Evolutionary conservation across 2,329 filamentous ascomycete species (phyloP).

Genomic region (Alternaria rosae): DNA sequence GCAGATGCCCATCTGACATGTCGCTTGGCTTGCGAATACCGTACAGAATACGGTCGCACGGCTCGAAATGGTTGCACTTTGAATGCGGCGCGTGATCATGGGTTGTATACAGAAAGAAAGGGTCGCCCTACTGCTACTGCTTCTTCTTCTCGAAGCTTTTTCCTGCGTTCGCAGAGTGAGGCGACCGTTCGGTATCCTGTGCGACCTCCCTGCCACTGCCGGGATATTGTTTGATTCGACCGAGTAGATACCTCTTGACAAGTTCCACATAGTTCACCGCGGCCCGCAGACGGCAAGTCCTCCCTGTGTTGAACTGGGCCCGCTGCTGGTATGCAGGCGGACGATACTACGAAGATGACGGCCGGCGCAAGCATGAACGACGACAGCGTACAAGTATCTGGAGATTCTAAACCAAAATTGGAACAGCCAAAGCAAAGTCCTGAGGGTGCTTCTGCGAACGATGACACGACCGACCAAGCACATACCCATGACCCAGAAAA

Average conservation of each 20-base stretch:
- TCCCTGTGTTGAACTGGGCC: neutral
- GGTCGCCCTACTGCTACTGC: too few species aligned
- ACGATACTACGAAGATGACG: neutral
- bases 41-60: neutral
- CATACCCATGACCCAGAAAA: neutral
- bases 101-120: neutral
- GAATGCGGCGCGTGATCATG: neutral
- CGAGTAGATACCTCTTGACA: neutral
- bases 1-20: neutral
- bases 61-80: neutral
- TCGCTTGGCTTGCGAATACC: neutral
- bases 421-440: neutral
- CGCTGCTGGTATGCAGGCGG: slow-evolving; percentile 11
- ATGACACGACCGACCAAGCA: neutral
- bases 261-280: slow-evolving; percentile 5
- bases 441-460: neutral
- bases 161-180: neutral
- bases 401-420: neutral
- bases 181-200: neutral
- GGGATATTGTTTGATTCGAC: neutral
- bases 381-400: neutral
- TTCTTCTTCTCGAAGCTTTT: neutral
- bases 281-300: slow-evolving; percentile 16
- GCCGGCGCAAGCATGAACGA: slow-evolving; percentile 1
- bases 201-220: neutral